Evolutionary conservation across 2,329 filamentous ascomycete genomes (phyloP).

Genomic region (Dendryphion nanum): DNA sequence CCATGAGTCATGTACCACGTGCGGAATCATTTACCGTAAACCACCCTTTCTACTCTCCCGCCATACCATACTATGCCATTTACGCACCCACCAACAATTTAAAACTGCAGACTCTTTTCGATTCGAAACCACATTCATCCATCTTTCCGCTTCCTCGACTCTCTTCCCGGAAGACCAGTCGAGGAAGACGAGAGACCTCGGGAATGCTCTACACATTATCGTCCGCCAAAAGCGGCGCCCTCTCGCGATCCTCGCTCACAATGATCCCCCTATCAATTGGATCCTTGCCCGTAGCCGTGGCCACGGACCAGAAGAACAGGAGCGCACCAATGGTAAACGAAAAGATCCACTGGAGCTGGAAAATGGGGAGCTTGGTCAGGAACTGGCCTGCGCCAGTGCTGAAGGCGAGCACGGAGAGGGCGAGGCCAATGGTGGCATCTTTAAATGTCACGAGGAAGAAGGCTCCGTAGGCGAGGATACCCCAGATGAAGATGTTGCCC

Average conservation of each 20-base stretch:
- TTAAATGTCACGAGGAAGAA: conserved; percentile 75
- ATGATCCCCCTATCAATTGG: conserved; percentile 48
- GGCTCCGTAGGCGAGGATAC: conserved; percentile 70
- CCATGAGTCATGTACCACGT: no score
- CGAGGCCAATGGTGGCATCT: conserved; percentile 76
- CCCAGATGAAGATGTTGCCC: conserved; percentile 87
- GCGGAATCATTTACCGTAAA: no score
- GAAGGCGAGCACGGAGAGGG: conserved; percentile 69
- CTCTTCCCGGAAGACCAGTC: no score
- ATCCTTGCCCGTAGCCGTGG: conserved; percentile 64
- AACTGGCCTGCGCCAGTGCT: conserved; percentile 80
- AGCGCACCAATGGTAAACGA: conserved; percentile 78
- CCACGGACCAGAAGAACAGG: conserved; percentile 67
- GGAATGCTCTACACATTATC: no score
- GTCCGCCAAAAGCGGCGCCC: conserved; percentile 53
- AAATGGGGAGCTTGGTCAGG: conserved; percentile 64
- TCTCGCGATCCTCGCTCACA: conserved; percentile 52
- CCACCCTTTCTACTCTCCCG: no score
- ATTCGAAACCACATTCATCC: no score
- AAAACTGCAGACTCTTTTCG: no score
- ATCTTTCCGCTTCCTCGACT: no score
- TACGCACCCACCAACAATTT: no score
- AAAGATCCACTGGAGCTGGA: conserved; percentile 91
- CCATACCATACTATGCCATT: no score
- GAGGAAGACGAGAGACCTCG: no score